Evolutionary conservation across 148 eudicot species (phyloP), one percentile per base, ranked within the genome.

Genomic region (Chenopodium berlandieri): DNA sequence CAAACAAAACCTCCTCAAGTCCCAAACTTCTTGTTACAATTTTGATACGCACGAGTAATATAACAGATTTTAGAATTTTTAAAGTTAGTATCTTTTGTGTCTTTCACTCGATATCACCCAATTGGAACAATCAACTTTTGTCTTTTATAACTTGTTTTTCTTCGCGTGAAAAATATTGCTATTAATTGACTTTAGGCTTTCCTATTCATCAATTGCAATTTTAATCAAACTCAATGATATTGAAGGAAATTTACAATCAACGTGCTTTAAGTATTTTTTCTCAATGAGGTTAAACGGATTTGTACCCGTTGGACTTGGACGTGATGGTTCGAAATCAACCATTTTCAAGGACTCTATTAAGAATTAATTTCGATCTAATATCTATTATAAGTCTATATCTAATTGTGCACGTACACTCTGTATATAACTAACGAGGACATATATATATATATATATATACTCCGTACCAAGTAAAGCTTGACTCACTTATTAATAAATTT

Each of bases 21-120:
- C 22, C 66, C n/a, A 69, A 40, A 37, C 31, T 69, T 12, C 22
- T 31, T 50, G 44, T 79, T 40, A 6, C 12, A 52, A 52, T 3
- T 0, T 71, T 80, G 13, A n/a, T 22, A 70, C 27, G 40, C 0
- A 34, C 40, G 50, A 79, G n/a, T 71, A 34, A 20, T n/a, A 19
- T 0, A n/a, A 71, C 34, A 10, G 19, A 69, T 70, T 79, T 70
- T 79, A 67, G 81, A 79, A 78, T 78, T 25, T 78, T n/a, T 30
- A 27, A 54, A 23, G 62, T 56, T 75, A 62, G 44, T 75, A 75
- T 30, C 44, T 54, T 56, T 75, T 48, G 11, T 76, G 30, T 34
- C 27, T 62, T 76, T 76, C 46, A 22, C 74, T 69, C 52, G 34
- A 70, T 30, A 79, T 79, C 76, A 80, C 52, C 75, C 70, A 72